Evolutionary conservation across 768 basidiomycete species (phyloP).

Genomic region (Termitomyces sp.): DNA sequence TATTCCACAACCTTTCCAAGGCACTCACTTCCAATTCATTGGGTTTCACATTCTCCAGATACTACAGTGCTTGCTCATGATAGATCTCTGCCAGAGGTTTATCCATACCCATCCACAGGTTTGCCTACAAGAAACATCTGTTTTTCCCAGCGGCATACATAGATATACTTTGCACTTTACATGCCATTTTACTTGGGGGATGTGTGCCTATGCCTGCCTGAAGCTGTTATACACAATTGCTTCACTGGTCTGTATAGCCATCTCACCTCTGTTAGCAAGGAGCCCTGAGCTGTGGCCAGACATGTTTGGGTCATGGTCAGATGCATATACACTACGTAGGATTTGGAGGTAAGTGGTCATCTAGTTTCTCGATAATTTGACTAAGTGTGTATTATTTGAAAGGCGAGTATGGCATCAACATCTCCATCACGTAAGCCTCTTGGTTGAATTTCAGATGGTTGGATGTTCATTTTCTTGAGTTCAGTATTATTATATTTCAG

Average conservation of each 20-base stretch:
- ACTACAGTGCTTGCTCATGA: conserved; percentile 1
- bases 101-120: background rate
- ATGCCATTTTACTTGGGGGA: background rate
- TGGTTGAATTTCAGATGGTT: background rate
- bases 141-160: background rate
- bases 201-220: background rate
- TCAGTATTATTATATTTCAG: background rate
- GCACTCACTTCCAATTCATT: background rate
- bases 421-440: conserved; percentile 6
- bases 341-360: conserved; percentile 2
- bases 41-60: conserved; percentile 1
- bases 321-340: conserved; percentile 6
- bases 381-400: background rate
- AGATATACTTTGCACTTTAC: background rate
- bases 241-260: background rate
- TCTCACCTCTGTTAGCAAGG: background rate
- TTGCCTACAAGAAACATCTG: conserved; percentile 1
- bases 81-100: conserved; percentile 6
- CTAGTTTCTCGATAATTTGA: background rate
- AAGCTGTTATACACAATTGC: conserved; percentile 1
- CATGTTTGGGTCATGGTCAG: conserved; percentile 4
- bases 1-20: background rate
- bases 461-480: background rate
- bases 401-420: conserved; percentile 10
- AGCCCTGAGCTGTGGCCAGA: conserved; percentile 5